Conservation (phyloP, 2,329 filamentous ascomycete species). For the Scolecobasidium constrictum region DNA sequence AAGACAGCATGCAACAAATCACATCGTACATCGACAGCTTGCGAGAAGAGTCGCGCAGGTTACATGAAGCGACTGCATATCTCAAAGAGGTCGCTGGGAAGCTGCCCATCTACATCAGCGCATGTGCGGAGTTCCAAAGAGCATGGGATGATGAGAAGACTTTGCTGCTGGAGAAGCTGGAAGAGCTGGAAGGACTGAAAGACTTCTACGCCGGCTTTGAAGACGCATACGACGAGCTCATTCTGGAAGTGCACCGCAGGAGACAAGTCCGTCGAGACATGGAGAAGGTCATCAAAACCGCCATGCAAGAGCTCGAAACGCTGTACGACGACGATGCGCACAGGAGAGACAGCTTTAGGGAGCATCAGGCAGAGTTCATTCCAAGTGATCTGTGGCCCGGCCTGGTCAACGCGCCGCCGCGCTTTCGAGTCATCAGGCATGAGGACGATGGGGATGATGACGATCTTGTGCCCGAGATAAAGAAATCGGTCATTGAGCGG, state of each 20-base stretch:
- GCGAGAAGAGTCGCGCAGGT: conserved; percentile 43
- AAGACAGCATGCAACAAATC: conserved; percentile 55
- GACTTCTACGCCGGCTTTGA: conserved; percentile 84
- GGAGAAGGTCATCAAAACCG: conserved; percentile 62
- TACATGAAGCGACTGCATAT: conserved; percentile 51
- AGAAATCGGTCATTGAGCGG: conserved; percentile 6
- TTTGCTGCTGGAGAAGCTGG: conserved; percentile 60
- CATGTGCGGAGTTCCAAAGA: conserved; percentile 50
- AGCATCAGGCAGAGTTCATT: conserved; percentile 75
- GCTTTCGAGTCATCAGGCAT: conserved; percentile 16
- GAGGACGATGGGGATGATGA: conserved; percentile 7
- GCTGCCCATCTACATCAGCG: conserved; percentile 53
- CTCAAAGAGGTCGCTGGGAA: conserved; percentile 58
- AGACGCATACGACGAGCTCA: conserved; percentile 69
- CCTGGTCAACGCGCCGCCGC: conserved; percentile 37
- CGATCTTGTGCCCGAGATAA: conserved; percentile 3
- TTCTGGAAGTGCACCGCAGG: conserved; percentile 73
- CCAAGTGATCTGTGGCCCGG: conserved; percentile 82
- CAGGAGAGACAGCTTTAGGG: conserved; percentile 66
- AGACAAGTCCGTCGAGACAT: conserved; percentile 64
- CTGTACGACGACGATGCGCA: conserved; percentile 61
- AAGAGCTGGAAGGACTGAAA: conserved; percentile 65
- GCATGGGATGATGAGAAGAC: conserved; percentile 58
- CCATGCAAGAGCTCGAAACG: conserved; percentile 64
- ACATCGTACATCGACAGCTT: conserved; percentile 50